Evolutionary conservation across 768 basidiomycete species (phyloP), one percentile per base, ranked within the genome.

Genomic region (Mycena kentingensis): DNA sequence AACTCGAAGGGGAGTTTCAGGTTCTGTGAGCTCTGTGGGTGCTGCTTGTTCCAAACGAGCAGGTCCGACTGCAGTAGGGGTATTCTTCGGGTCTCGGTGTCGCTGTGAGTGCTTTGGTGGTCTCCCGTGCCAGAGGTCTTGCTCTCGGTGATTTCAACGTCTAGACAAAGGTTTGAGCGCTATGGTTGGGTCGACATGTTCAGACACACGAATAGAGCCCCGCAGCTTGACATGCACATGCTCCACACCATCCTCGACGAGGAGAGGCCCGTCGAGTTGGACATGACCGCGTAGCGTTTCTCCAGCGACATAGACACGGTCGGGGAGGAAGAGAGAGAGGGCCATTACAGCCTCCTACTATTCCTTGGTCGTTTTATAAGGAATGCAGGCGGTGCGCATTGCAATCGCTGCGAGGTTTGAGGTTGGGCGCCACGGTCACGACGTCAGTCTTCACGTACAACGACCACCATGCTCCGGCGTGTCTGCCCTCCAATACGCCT

Each of bases 1-100:
- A 53, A 47, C 31, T 53, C 45, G 38, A 53, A 53, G 21, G 52
- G 52, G 22, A 53, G 18, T 8, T 25, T 53, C 31, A 53, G 38
- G n/a, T 31, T 22, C n/a, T 41, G 37, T 21, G 45, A 25, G 31
- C 36, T 38, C n/a, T n/a, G n/a, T n/a, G n/a, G 13, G 4, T 25
- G 2, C 21, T 25, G 13, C 16, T 21, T 21, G 45, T 46, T 46
- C 51, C 46, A 24, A 53, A 37, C 13, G 38, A 34, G 32, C n/a
- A 39, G 37, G 28, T 53, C 51, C 1, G 45, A 35, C 2, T 38
- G 51, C 11, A 53, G 31, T 27, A 53, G 29, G 26, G 46, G 37
- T 13, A 39, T 34, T 28, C 45, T 44, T 18, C 37, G 36, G n/a
- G 45, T 41, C 18, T 53, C 21, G 7, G 51, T 53, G 31, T 34